These are phyloP conservation scores for Psidium guajava DNA, from an alignment of 345 rosid species.

Conservation along the genomic window DNA sequence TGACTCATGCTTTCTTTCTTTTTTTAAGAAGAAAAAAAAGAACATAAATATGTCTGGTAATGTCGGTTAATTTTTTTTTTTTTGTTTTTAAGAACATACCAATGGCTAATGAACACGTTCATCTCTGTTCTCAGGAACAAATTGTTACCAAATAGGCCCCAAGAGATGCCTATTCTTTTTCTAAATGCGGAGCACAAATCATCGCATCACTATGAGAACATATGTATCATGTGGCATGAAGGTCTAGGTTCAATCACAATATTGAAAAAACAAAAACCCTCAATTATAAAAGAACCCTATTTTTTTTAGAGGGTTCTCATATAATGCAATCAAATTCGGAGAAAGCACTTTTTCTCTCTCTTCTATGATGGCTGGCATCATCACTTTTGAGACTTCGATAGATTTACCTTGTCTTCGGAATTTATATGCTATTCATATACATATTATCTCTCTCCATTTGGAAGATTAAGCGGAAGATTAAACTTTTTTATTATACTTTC, in stretches of 20 bases:
- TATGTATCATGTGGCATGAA: neutral
- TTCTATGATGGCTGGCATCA: accelerated
- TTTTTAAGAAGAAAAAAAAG: no score
- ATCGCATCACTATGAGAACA: neutral
- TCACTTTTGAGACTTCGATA: neutral
- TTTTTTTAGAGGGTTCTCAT: neutral
- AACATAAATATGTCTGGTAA: no score
- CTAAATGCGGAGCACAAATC: neutral
- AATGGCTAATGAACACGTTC: no score
- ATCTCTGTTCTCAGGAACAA: no score
- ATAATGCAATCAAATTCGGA: neutral
- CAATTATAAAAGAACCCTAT: neutral
- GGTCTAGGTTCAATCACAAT: neutral
- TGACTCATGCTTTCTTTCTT: no score
- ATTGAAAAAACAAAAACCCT: neutral
- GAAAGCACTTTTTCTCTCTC: neutral
- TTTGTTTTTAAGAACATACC: no score
- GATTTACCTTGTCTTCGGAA: neutral
- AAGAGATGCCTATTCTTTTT: neutral
- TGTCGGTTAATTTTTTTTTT: no score
- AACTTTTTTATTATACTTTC: neutral
- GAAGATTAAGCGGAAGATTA: neutral
- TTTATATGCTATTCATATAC: neutral
- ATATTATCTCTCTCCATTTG: accelerated
- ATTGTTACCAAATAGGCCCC: no score